Base-by-base conservation (phyloP, 768 basidiomycete genomes). In the Serendipita vermifera region DNA sequence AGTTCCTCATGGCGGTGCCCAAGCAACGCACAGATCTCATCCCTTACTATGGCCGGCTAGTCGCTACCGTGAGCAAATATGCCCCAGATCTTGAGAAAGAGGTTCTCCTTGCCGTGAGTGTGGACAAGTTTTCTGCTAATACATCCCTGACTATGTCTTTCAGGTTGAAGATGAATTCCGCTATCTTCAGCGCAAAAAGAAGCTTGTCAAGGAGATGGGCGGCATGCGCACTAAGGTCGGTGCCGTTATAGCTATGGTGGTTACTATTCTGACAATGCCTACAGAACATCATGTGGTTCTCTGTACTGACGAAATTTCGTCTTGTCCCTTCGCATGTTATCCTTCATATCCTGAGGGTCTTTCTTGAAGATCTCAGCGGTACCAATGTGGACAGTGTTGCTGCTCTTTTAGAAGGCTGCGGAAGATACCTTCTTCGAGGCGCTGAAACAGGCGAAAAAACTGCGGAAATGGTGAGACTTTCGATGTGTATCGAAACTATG, bases 121-220 rank as follows among this genome's bases (percentile, higher is more conserved):
- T 36, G 55, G n/a, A 15, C 17, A 11, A 39, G 5, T 5, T 13
- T 4, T 56, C 33, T 56, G 48, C 17, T 33, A 36, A 26, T 33
- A 32, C 11, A 48, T 32, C 27, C 27, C n/a, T 27, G 14, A 29
- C 22, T 5, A 33, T 14, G 17, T 35, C 14, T 24, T 24, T 24
- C 63, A 96, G 93, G 77, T 99, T 55, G 93, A 98, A 62, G 94
- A 98, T 62, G 94, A 98, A 66, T 93, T 98, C 66, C 80, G 89
- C 5, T 99, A 97, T 63, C 72, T 99, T 11, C 94, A 98, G 64
- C 75, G 85, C 55, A 97, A 97, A 73, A 91, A 89, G 70, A 90
- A 87, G 48, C 82, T 92, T 1, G 83, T 94, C 27, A 87, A 86
- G 64, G 93, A 98, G 66, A 74, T 98, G 2, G 74, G 86, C 13